A percentile compares a stretch with the other conserved stretches of the same genome.
Conservation (phyloP, 345 rosid genomes). For the Hevea brasiliensis region DNA sequence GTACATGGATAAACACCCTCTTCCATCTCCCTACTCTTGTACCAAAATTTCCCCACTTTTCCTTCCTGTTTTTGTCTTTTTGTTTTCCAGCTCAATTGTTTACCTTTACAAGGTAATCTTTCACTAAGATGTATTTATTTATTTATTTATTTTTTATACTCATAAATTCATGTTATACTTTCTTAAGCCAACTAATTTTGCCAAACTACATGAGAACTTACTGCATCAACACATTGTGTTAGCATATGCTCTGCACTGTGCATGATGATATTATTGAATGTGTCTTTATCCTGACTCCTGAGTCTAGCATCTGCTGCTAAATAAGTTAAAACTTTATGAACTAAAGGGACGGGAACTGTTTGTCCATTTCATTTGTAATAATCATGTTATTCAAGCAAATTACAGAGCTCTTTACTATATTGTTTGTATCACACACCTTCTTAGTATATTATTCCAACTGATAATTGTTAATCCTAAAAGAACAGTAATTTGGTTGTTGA, state of each 20-base stretch:
- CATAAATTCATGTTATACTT: no score
- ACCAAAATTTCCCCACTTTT: not conserved
- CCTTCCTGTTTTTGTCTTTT: not conserved
- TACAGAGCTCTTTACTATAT: not conserved
- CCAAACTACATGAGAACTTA: slow-evolving; percentile 6
- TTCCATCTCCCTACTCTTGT: not conserved
- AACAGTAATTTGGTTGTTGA: not conserved
- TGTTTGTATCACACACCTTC: not conserved
- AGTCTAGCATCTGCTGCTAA: not conserved
- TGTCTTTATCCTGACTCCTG: not conserved
- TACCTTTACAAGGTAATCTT: slow-evolving; percentile 5
- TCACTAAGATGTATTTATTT: not conserved
- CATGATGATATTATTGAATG: not conserved
- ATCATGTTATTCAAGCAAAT: not conserved
- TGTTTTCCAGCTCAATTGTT: not conserved
- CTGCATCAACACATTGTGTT: not conserved
- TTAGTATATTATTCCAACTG: not conserved
- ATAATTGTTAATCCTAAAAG: not conserved
- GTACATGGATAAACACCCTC: slow-evolving; percentile 37
- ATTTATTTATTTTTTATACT: not conserved
- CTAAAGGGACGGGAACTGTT: not conserved
- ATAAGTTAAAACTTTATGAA: not conserved
- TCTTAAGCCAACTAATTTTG: not conserved
- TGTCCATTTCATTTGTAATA: not conserved
- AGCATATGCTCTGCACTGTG: not conserved